Base-by-base conservation (phyloP, 176 grass and related monocot genomes). In the Carex kokanica region DNA sequence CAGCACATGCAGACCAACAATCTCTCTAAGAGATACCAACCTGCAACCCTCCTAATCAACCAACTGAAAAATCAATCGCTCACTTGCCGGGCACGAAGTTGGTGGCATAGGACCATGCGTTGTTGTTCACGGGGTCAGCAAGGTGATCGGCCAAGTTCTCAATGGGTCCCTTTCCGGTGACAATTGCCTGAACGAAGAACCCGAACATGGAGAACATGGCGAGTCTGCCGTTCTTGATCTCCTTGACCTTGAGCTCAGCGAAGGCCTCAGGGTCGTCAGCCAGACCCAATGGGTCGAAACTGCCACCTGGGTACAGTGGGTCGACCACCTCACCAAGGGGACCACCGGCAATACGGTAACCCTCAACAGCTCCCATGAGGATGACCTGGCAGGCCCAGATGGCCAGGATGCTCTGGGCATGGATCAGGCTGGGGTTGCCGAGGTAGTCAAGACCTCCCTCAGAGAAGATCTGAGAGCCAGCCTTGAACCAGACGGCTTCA, bases 311-410 rank as follows among this genome's bases (percentile, higher is more conserved):
- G 92, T 94, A 91, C 34, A 94, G 85, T 49, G 89, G 89, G 89
- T 94, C 89, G 32, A 80, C 61, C 31, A 91, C 85, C 85, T 94
- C 92, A 3, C 89, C 89, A 10, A 94, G 92, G 66, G 92, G 89
- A 2, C 92, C 89, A 41, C 87, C 92, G 66, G 87, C 89, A 0
- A 89, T 54, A 53, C 89, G 89, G 92, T 94, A 91, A 0, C 92
- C 92, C 92, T 94, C 92, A n/a, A 91, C 89, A 83, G 89, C 89
- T 68, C 92, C 92, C 92, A 94, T 94, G 73, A 94, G 92, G 52
- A 94, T 81, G 60, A 94, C 92, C 83, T 94, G 92, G 85, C 5
- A 43, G 14, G 89, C 92, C 92, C 92, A 94, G 80, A 94, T 94
- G 23, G 92, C 92, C 16, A 94, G 79, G 87, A 94, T 94, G 89